Base-by-base conservation (phyloP, 768 basidiomycete species). In the Termitomyces sp. region DNA sequence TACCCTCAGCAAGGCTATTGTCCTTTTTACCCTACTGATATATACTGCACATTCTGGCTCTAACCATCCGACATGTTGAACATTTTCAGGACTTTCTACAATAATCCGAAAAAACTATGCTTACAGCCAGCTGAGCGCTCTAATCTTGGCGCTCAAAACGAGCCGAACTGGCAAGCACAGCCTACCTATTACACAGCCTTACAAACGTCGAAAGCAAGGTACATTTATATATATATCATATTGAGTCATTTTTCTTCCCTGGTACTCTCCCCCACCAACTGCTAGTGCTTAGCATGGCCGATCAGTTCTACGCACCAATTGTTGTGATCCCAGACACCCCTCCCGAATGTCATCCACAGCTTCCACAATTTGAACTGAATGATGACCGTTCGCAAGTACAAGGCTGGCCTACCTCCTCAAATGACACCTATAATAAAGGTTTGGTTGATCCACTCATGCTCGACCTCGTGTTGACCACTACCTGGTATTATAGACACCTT, bases 271-370 rank as follows among this genome's bases (percentile, higher is more conserved):
- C 49, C 38, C 49, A 13, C 18, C 33, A 28, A 33, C 57, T 7
- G n/a, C 32, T 39, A 20, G 9, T 54, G 5, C 36, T 53, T n/a
- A 39, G 6, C 40, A 64, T 64, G 60, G 42, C 53, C 38, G 50
- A 60, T 16, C 35, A 58, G 15, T 56, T 20, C 20, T 55, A 35
- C 38, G 24, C 57, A 42, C 32, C 58, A 5, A 64, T 64, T 22
- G 28, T 45, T 39, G 63, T 66, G 16, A 66, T 60, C 18, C 58
- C 65, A 8, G 58, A 13, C 24, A 62, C 63, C 45, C 63, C 65
- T 35, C 60, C 58, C 2, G 36, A 55, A 33, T 3, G 2, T 39
- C 35, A 7, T 12, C 49, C 16, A 28, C 38, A 48, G 35, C 49
- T 62, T 28, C 28, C 48, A 15, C 42, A 33, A 35, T 24, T 51